Evolutionary conservation across 257 asterid genomes (phyloP).

Genomic region (Solanum bulbocastanum): DNA sequence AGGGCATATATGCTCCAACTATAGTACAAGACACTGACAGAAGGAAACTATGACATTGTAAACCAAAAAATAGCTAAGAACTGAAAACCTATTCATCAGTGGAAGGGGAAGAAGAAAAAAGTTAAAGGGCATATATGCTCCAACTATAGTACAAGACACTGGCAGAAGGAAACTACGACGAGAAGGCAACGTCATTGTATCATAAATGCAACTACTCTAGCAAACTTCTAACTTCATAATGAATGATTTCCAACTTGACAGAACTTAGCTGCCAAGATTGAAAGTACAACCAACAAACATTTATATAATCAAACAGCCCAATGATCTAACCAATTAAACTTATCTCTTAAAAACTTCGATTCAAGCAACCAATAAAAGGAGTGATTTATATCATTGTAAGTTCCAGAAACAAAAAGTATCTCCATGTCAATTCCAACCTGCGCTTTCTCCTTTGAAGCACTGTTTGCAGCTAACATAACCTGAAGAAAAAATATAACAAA

Average conservation of each 20-base stretch:
- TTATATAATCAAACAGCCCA: not conserved
- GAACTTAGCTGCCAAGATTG: not conserved
- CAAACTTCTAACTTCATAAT: not conserved
- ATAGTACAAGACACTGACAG: not conserved
- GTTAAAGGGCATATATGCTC: not conserved
- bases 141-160: not conserved
- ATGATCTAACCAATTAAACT: not conserved
- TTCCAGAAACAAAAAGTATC: not conserved
- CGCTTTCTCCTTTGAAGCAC: conserved; percentile 55
- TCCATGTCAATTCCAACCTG: conserved; percentile 33
- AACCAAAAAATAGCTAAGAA: not conserved
- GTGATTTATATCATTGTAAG: not conserved
- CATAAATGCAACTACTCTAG: not conserved
- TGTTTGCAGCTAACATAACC: conserved; percentile 62
- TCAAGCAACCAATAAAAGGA: not conserved
- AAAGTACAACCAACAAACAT: not conserved
- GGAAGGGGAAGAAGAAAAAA: not conserved
- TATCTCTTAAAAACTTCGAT: not conserved
- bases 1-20: not conserved
- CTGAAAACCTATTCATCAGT: not conserved
- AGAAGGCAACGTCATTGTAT: not conserved
- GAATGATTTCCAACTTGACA: not conserved
- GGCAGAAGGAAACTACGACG: not conserved
- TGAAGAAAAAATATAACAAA: conserved; percentile 13
- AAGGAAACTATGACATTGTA: not conserved